These are phyloP conservation scores for Diospyros kaki DNA, from an alignment of 148 eudicot genomes.

Conservation along the genomic window DNA sequence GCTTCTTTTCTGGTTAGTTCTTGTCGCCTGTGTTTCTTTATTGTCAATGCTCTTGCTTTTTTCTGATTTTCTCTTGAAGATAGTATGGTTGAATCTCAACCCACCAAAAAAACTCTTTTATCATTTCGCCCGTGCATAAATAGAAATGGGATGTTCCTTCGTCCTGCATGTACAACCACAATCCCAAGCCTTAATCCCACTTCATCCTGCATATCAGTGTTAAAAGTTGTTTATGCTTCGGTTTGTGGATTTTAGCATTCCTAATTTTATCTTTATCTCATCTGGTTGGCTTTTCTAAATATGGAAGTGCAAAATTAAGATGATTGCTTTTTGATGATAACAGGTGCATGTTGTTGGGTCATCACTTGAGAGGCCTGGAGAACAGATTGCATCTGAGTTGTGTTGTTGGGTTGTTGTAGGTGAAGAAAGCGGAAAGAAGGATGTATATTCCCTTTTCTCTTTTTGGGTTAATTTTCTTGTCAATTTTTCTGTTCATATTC, in stretches of 20 bases:
- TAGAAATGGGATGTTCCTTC: not conserved
- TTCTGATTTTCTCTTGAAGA: not conserved
- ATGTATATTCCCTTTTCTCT: conserved; percentile 31
- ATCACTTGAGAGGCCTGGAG: conserved; percentile 89
- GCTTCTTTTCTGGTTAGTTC: conserved; percentile 78
- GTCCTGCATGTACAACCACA: not conserved
- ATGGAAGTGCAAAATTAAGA: not conserved
- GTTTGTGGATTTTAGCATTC: not conserved
- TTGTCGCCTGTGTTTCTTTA: not conserved
- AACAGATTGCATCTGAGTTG: conserved; percentile 85
- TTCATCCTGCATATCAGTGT: not conserved
- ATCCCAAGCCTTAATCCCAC: not conserved
- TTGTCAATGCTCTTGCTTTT: too few relatives aligned
- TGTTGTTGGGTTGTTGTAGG: conserved; percentile 73
- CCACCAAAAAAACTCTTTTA: not conserved
- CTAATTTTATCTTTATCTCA: not conserved
- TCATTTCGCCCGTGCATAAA: not conserved
- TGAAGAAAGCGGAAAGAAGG: conserved; percentile 14
- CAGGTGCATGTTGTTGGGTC: conserved; percentile 96
- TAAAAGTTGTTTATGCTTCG: too few relatives aligned
- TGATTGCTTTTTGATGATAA: conserved; percentile 8
- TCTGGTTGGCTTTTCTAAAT: not conserved
- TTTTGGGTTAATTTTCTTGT: not conserved
- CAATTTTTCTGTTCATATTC: conserved; percentile 4
- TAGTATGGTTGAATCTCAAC: not conserved